Conservation (phyloP, 371 early-diverging fungal genomes). For the Actinomucor elegans region DNA sequence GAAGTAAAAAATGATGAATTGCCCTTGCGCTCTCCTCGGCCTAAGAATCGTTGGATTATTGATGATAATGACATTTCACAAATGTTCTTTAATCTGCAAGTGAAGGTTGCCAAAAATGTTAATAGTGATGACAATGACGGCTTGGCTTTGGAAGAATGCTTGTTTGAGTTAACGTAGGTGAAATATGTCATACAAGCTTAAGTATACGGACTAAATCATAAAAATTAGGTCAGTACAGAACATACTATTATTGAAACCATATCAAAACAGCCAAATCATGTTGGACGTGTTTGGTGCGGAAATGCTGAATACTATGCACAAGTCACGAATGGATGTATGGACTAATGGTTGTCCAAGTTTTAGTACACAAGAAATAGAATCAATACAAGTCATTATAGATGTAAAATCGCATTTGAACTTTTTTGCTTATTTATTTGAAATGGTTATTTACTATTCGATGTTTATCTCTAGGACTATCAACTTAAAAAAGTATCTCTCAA, state of each 20-base stretch:
- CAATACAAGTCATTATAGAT: not conserved
- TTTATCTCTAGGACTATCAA: slow-evolving; percentile 3
- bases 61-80: no score
- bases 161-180: not conserved
- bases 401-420: slow-evolving; percentile 7
- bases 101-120: not conserved
- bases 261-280: not conserved
- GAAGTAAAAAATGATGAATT: no score
- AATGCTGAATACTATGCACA: not conserved
- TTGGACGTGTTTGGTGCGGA: not conserved
- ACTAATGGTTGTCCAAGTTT: not conserved
- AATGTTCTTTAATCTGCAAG: no score
- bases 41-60: no score
- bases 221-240: not conserved
- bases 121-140: not conserved
- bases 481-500: slow-evolving; percentile 1
- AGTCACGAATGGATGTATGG: not conserved
- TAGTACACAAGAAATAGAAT: not conserved
- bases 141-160: not conserved
- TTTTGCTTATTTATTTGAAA: slow-evolving; percentile 2
- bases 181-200: not conserved
- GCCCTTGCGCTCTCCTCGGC: no score
- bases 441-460: slow-evolving; percentile 1
- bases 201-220: not conserved
- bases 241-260: not conserved